A percentile compares a stretch with the other conserved stretches of the same genome.
These are phyloP conservation scores for Penicillium sp. DNA, from an alignment of 2,329 filamentous ascomycete species.

Conservation along the genomic window DNA sequence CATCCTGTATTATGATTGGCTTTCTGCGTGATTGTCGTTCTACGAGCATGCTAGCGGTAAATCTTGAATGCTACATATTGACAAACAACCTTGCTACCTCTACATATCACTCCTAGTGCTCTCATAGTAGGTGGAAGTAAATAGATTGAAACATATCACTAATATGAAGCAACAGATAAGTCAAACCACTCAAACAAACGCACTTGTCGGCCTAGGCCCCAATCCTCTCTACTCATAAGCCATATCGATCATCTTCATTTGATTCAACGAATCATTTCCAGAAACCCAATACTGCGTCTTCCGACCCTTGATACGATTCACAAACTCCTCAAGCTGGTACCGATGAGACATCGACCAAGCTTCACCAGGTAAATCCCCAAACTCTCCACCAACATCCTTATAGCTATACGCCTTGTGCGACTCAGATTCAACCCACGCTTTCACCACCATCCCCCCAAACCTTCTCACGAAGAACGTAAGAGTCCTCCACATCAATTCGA, in stretches of 20 bases:
- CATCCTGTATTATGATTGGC: no score
- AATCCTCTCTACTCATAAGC: conserved; percentile 47
- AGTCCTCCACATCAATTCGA: conserved; percentile 33
- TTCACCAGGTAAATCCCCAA: conserved; percentile 40
- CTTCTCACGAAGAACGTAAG: conserved; percentile 27
- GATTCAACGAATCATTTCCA: conserved; percentile 44
- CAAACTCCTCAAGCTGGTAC: no score
- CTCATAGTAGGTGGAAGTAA: no score
- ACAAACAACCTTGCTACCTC: no score
- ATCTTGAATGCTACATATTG: not conserved
- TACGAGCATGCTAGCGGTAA: not conserved
- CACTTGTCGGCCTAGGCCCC: not conserved
- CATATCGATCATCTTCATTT: conserved; percentile 51
- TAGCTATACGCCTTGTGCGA: conserved; percentile 22
- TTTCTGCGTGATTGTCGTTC: not conserved
- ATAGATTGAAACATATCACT: no score
- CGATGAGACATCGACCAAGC: no score
- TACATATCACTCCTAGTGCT: no score
- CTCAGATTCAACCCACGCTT: conserved; percentile 15
- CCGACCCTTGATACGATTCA: conserved; percentile 36
- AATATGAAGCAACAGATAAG: no score
- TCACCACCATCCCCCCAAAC: not conserved
- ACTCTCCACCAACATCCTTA: conserved; percentile 39
- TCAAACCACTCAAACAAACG: not conserved
- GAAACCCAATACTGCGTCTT: conserved; percentile 43